A percentile compares a stretch with the other conserved stretches of the same genome.
Conservation (phyloP, 2,329 filamentous ascomycete species). For the Fusarium sororula region DNA sequence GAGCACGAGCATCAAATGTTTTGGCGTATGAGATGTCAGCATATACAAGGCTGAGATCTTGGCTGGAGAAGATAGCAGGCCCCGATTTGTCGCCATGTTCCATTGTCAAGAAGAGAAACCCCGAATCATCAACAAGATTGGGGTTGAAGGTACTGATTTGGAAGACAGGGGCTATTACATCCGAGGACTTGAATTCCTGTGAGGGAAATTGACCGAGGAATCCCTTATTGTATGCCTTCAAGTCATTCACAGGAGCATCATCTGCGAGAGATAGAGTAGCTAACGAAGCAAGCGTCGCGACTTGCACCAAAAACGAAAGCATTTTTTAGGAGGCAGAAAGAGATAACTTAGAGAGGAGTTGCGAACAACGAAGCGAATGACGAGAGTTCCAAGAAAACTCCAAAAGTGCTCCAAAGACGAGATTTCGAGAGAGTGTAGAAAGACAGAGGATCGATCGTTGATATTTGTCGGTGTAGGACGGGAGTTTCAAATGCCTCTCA, state of each 20-base stretch:
- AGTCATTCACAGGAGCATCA: slow-evolving; percentile 17
- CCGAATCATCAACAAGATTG: slow-evolving; percentile 26
- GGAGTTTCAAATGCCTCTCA: slow-evolving; percentile 20
- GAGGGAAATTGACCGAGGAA: slow-evolving; percentile 30
- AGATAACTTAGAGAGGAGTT: not conserved
- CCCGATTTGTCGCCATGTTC: slow-evolving; percentile 29
- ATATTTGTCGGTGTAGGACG: slow-evolving; percentile 10
- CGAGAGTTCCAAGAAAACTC: slow-evolving; percentile 33
- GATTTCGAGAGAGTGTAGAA: slow-evolving; percentile 1
- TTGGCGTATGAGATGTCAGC: slow-evolving; percentile 29
- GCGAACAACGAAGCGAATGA: slow-evolving; percentile 3
- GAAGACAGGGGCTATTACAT: slow-evolving; percentile 33
- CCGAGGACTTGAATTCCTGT: slow-evolving; percentile 32
- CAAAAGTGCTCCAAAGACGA: slow-evolving; percentile 25
- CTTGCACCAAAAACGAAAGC: slow-evolving; percentile 1
- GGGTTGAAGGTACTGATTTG: slow-evolving; percentile 34
- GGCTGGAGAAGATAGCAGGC: slow-evolving; percentile 37
- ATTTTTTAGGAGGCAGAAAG: slow-evolving; percentile 8
- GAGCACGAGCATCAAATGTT: slow-evolving; percentile 35
- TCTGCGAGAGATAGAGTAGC: slow-evolving; percentile 17
- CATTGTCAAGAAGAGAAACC: slow-evolving; percentile 33
- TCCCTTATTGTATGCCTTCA: slow-evolving; percentile 27
- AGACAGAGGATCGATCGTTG: not conserved
- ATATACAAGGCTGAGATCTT: slow-evolving; percentile 37
- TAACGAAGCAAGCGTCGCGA: not conserved